phyloP scores from a whole-genome alignment of 495 filamentous ascomycete genomes.

The Polyplosphaeria fusca region DNA sequence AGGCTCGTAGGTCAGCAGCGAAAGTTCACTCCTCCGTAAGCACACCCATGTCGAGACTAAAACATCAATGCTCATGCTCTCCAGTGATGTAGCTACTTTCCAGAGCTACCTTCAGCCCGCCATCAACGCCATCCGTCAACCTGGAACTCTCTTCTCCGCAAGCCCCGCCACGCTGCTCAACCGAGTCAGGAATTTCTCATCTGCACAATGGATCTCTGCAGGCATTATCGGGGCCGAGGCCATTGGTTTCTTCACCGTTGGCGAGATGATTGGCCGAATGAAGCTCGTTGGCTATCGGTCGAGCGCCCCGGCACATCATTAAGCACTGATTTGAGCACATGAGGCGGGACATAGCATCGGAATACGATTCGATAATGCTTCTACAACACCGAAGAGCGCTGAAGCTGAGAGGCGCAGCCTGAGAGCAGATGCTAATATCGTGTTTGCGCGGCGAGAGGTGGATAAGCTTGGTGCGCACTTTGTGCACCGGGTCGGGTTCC shows the following conservation, averaged over 20 bases:
- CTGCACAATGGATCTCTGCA: conserved; percentile 61
- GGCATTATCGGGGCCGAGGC: conserved; percentile 82
- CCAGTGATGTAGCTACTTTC: conserved; percentile 73
- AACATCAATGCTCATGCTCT: conserved; percentile 8
- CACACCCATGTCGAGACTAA: conserved; percentile 16
- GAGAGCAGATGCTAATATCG: neutral
- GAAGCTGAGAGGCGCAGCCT: neutral
- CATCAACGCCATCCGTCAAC: conserved; percentile 65
- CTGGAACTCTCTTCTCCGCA: conserved; percentile 46
- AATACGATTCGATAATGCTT: too few relatives aligned
- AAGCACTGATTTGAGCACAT: conserved; percentile 3
- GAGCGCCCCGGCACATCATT: conserved; percentile 34
- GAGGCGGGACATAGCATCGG: neutral
- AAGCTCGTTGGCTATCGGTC: conserved; percentile 84
- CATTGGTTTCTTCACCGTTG: conserved; percentile 94
- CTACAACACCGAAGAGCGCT: too few relatives aligned
- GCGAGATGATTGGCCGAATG: conserved; percentile 91
- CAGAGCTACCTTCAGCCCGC: conserved; percentile 80
- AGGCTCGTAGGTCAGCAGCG: conserved; percentile 85
- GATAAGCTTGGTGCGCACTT: neutral
- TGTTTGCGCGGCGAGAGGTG: neutral
- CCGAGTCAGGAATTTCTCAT: conserved; percentile 65
- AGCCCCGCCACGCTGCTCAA: conserved; percentile 55
- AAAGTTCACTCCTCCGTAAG: conserved; percentile 93
- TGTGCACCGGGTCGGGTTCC: conserved; percentile 9